A percentile compares a stretch with the other conserved stretches of the same genome.
Evolutionary conservation across 23 red algal genomes (phyloP).

Genomic region (Agarophyton chilense): DNA sequence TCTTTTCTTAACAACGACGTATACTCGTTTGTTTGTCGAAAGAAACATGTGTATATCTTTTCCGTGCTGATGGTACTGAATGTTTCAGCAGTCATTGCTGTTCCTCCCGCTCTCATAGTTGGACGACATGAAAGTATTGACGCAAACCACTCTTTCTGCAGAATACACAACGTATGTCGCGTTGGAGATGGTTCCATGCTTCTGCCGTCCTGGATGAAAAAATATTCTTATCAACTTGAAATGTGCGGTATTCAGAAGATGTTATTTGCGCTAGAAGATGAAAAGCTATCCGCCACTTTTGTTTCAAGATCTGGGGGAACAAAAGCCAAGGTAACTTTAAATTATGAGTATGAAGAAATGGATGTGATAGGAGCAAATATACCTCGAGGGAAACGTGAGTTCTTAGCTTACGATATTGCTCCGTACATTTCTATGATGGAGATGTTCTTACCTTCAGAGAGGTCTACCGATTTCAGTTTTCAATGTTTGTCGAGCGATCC

Average conservation of each 20-base stretch:
- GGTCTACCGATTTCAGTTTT: not conserved
- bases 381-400: slow-evolving; percentile 42
- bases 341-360: slow-evolving; percentile 22
- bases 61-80: not conserved
- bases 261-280: not conserved
- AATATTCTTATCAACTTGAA: slow-evolving; percentile 17
- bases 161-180: slow-evolving; percentile 55
- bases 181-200: slow-evolving; percentile 59
- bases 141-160: slow-evolving; percentile 39
- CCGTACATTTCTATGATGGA: slow-evolving; percentile 54
- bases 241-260: slow-evolving; percentile 41
- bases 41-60: no score
- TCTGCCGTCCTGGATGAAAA: slow-evolving; percentile 71
- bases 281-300: not conserved
- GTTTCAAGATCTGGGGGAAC: not conserved
- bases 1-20: no score
- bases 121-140: slow-evolving; percentile 2
- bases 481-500: not conserved
- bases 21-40: no score
- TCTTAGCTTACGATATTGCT: slow-evolving; percentile 50
- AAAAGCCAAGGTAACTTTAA: slow-evolving; percentile 30
- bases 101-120: not conserved
- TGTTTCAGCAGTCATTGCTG: no score
- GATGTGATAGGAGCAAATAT: slow-evolving; percentile 61
- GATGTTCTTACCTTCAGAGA: slow-evolving; percentile 19